Evolutionary conservation across 768 basidiomycete genomes (phyloP).

Genomic region (Suillus variegatus): DNA sequence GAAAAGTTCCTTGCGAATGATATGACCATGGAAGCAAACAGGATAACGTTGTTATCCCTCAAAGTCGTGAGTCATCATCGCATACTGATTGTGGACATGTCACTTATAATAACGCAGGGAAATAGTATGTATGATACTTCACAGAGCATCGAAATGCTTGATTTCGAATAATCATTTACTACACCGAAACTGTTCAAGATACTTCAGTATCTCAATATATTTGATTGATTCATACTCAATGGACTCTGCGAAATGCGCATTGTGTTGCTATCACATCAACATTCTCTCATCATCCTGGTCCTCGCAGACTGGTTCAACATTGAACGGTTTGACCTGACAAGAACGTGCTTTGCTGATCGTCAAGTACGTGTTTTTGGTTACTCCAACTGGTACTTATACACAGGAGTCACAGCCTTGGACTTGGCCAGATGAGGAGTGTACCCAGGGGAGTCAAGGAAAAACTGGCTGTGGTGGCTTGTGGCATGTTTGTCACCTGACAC

Average conservation of each 20-base stretch:
- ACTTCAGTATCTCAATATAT: neutral
- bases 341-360: neutral
- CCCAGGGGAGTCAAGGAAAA: too few species aligned
- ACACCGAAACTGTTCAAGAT: neutral
- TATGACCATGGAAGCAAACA: neutral
- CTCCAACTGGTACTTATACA: too few species aligned
- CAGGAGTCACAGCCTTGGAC: too few species aligned
- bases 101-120: neutral
- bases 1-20: neutral
- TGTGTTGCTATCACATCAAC: neutral
- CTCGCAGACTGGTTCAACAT: neutral
- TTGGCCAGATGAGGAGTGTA: too few species aligned
- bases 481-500: too few species aligned
- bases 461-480: too few species aligned
- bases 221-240: neutral
- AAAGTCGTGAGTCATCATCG: neutral
- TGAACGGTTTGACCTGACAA: neutral
- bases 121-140: neutral
- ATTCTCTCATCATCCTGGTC: neutral
- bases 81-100: neutral
- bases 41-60: neutral
- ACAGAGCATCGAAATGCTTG: neutral
- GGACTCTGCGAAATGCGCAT: neutral
- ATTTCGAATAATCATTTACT: neutral
- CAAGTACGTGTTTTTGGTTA: neutral